Evolutionary conservation across 2,329 filamentous ascomycete species (phyloP).

Genomic region (Talaromyces sp.): DNA sequence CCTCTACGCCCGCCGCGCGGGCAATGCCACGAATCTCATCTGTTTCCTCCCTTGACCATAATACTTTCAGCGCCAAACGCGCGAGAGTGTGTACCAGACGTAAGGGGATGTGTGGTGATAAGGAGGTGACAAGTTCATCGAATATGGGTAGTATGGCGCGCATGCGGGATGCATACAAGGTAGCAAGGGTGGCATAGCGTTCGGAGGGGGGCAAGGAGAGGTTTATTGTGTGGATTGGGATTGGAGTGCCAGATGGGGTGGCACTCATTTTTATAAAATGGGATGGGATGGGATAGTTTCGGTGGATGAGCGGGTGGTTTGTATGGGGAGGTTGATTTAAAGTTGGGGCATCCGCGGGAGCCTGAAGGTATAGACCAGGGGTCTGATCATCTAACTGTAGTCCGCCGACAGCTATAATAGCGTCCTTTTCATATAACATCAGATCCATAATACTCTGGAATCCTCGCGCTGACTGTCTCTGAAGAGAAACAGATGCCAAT

Average conservation of each 20-base stretch:
- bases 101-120: constrained; percentile 23
- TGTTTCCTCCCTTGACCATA: constrained; percentile 57
- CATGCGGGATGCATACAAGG: background rate
- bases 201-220: background rate
- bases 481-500: background rate
- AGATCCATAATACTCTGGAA: too few species aligned
- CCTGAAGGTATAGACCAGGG: background rate
- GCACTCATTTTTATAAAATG: too few species aligned
- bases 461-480: too few species aligned
- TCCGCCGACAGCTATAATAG: too few species aligned
- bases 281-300: too few species aligned
- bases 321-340: background rate
- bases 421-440: too few species aligned
- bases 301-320: background rate
- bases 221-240: background rate
- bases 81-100: constrained; percentile 39
- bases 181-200: background rate
- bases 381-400: too few species aligned
- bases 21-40: constrained; percentile 60
- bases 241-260: background rate
- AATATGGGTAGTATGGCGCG: background rate
- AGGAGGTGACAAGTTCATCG: background rate
- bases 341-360: background rate
- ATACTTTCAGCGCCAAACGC: constrained; percentile 47
- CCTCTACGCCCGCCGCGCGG: constrained; percentile 48